A percentile compares a stretch with the other conserved stretches of the same genome.
Conservation (phyloP, 441 rosid genomes). For the Rhodomyrtus psidioides region DNA sequence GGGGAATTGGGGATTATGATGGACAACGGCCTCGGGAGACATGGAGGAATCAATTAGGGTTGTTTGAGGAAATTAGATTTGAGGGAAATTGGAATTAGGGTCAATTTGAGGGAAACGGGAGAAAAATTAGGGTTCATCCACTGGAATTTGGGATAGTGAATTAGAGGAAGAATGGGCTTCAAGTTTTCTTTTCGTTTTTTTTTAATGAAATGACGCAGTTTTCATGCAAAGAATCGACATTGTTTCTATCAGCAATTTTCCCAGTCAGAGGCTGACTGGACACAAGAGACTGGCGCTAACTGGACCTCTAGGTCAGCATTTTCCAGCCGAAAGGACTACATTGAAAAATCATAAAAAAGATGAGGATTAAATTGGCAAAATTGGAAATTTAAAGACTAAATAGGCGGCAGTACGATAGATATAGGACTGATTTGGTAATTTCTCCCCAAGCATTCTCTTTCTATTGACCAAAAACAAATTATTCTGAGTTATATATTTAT, state of each 20-base stretch:
- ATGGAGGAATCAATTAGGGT: too few relatives aligned
- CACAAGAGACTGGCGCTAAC: not conserved
- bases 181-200: not conserved
- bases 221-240: not conserved
- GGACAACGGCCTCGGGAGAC: too few relatives aligned
- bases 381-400: not conserved
- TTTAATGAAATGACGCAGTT: not conserved
- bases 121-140: not conserved
- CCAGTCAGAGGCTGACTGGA: not conserved
- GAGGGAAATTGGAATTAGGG: not conserved
- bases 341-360: not conserved
- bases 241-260: not conserved
- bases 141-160: not conserved
- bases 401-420: not conserved
- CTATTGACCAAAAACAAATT: not conserved
- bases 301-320: not conserved
- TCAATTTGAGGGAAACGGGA: not conserved
- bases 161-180: not conserved
- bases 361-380: not conserved
- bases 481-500: not conserved
- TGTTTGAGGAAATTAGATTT: not conserved
- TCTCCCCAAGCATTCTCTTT: not conserved
- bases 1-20: too few relatives aligned
- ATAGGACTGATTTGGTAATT: not conserved
- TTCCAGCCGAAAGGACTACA: not conserved